A percentile compares a stretch with the other conserved stretches of the same genome.
Evolutionary conservation across 345 rosid genomes (phyloP).

Genomic region (Nephelium lappaceum): DNA sequence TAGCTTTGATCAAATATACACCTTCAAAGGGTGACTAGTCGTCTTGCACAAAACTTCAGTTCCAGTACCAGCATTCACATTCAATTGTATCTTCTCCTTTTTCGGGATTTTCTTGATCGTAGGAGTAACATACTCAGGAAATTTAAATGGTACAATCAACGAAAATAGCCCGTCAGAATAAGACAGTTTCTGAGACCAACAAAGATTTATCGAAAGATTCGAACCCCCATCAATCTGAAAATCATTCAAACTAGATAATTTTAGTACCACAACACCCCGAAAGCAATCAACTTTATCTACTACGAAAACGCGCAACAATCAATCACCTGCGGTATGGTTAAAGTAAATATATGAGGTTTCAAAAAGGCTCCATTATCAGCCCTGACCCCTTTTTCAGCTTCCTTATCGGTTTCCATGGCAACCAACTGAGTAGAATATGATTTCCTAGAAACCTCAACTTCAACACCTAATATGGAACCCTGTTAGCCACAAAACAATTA

Average conservation of each 20-base stretch:
- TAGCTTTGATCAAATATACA: conserved; percentile 23
- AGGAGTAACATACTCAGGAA: conserved; percentile 87
- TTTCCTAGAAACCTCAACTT: conserved; percentile 66
- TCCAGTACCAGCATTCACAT: conserved; percentile 63
- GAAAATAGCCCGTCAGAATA: conserved; percentile 60
- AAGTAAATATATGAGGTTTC: conserved; percentile 67
- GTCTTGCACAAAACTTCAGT: conserved; percentile 64
- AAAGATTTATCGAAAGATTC: conserved; percentile 60
- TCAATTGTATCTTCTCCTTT: conserved; percentile 75
- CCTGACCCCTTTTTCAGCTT: conserved; percentile 41
- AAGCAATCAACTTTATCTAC: not conserved
- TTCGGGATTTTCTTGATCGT: conserved; percentile 72
- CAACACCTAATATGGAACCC: conserved; percentile 98
- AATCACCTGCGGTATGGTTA: conserved; percentile 73
- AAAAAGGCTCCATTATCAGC: conserved; percentile 65
- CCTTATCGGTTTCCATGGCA: conserved; percentile 41
- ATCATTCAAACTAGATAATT: not conserved
- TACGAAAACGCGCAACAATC: not conserved
- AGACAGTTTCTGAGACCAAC: conserved; percentile 78
- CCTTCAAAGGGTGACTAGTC: conserved; percentile 90
- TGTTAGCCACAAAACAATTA: conserved; percentile 69
- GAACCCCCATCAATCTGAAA: conserved; percentile 88
- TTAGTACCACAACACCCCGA: not conserved
- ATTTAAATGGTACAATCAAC: conserved; percentile 68
- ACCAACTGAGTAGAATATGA: conserved; percentile 59